A percentile compares a stretch with the other conserved stretches of the same genome.
These are phyloP conservation scores for Protomyces lactucae-debilis DNA, from an alignment of 1,139 yeast genomes.

Conservation along the genomic window DNA sequence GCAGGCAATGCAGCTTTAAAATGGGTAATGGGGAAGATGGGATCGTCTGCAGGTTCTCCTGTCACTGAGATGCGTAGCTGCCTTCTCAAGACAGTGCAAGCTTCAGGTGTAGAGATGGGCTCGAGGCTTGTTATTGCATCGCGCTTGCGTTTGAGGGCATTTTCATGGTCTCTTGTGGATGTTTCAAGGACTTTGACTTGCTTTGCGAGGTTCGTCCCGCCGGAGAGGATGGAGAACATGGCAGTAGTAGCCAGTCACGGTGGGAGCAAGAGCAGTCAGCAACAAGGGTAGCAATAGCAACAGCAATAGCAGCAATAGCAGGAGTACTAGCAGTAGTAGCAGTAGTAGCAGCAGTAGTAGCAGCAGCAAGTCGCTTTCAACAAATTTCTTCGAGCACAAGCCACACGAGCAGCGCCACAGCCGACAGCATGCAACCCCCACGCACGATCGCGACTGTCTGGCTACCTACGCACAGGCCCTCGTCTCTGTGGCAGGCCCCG, in stretches of 20 bases:
- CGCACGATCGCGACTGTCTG: no score
- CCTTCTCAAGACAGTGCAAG: slow-evolving; percentile 56
- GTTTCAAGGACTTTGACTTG: slow-evolving; percentile 28
- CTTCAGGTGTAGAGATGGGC: slow-evolving; percentile 51
- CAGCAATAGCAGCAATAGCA: not conserved
- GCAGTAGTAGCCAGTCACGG: not conserved
- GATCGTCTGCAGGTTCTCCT: slow-evolving; percentile 77
- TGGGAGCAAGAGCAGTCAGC: not conserved
- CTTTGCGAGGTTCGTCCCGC: slow-evolving; percentile 36
- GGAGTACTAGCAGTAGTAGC: no score
- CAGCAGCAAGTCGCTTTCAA: no score
- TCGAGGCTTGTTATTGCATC: slow-evolving; percentile 35
- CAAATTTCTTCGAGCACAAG: no score
- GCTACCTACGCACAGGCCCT: no score
- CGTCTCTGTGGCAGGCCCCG: no score
- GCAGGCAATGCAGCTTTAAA: slow-evolving; percentile 57
- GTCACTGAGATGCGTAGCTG: slow-evolving; percentile 58
- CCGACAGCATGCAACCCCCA: no score
- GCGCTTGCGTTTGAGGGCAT: slow-evolving; percentile 30
- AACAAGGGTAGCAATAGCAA: not conserved
- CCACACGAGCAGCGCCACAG: no score
- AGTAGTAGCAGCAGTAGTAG: no score
- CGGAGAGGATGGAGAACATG: slow-evolving; percentile 34
- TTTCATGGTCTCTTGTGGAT: not conserved
- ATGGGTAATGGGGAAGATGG: slow-evolving; percentile 85